Base-by-base conservation (phyloP, 2,329 filamentous ascomycete genomes). In the Xylariaceae sp. region DNA sequence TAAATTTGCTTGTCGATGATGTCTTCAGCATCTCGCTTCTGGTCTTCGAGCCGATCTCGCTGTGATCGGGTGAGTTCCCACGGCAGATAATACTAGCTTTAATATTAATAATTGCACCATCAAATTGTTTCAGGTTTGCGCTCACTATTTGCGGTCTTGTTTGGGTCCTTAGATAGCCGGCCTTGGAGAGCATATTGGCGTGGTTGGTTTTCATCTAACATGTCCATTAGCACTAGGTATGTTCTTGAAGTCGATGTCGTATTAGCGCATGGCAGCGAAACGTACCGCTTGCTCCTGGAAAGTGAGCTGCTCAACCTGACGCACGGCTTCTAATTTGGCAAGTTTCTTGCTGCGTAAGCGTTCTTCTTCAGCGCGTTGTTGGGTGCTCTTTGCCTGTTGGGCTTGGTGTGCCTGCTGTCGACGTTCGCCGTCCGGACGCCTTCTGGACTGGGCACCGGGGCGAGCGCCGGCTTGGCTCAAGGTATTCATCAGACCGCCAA, bases 211-310 rank as follows among this genome's bases (percentile, higher is more conserved):
- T 79, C 87, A 96, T 88, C 88, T 93, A 53, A 38, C 4, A 50
- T 33, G 47, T 51, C 45, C 16, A 34, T 58, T 3, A 60, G 67
- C 48, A 69, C 65, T 62, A 60, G 49, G 44, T 31, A 49, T 52
- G 44, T 36, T 17, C 28, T 12, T 18, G 38, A 6, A 13, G 36
- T 17, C 22, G 3, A 33, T 38, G 12, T 19, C 14, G n/a, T 9
- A 6, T 14, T 18, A 18, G 18, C 41, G 38, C 17, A 28, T 31
- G 11, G 17, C 42, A 42, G 11, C 31, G 42, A 11, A 16, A 79
- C 87, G 60, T 73, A 96, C 91, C 68, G 85, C 82, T 71, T 87
- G 77, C 69, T 88, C 84, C 58, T 96, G 89, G 63, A 90, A 90
- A 42, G 80, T 75, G 59, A 84, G 80, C 71, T 94, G 89, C 69